These are phyloP conservation scores for Lasiosphaeria hispida DNA, from an alignment of 495 filamentous ascomycete species.

Conservation along the genomic window DNA sequence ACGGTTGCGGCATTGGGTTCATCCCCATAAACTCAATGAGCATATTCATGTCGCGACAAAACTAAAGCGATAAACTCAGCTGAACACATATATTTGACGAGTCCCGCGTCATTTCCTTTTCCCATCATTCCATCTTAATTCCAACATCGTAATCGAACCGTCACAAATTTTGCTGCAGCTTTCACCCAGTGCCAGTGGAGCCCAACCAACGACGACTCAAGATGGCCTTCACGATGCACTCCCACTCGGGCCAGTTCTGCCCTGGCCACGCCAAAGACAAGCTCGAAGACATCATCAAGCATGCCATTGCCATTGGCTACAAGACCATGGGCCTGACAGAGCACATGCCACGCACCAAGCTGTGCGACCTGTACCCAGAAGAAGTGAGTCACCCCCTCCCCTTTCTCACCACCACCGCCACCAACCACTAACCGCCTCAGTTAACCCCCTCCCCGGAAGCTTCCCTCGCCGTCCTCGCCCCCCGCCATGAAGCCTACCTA, in stretches of 20 bases:
- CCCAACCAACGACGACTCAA: slow-evolving; percentile 3
- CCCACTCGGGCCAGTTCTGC: slow-evolving; percentile 97
- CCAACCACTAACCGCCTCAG: slow-evolving; percentile 23
- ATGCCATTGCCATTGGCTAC: slow-evolving; percentile 77
- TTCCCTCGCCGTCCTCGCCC: slow-evolving; percentile 39
- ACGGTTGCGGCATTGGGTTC: too few species aligned
- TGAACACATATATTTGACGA: too few species aligned
- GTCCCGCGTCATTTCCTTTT: too few species aligned
- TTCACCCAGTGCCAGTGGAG: background rate
- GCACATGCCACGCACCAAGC: slow-evolving; percentile 80
- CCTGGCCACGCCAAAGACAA: slow-evolving; percentile 78
- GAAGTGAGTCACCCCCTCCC: slow-evolving; percentile 55
- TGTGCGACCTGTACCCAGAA: slow-evolving; percentile 85
- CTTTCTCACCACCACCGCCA: slow-evolving; percentile 16
- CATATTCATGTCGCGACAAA: too few species aligned
- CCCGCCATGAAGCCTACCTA: slow-evolving; percentile 70
- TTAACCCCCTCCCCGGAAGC: slow-evolving; percentile 33
- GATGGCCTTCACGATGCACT: slow-evolving; percentile 99
- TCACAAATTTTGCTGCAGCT: background rate
- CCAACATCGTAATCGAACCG: background rate
- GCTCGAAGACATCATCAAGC: slow-evolving; percentile 77
- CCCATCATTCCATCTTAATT: too few species aligned
- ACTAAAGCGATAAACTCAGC: too few species aligned
- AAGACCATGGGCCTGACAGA: slow-evolving; percentile 86
- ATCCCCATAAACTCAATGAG: too few species aligned